These are phyloP conservation scores for Bipolaris victoriae DNA, from an alignment of 2,329 filamentous ascomycete genomes.

Conservation along the genomic window DNA sequence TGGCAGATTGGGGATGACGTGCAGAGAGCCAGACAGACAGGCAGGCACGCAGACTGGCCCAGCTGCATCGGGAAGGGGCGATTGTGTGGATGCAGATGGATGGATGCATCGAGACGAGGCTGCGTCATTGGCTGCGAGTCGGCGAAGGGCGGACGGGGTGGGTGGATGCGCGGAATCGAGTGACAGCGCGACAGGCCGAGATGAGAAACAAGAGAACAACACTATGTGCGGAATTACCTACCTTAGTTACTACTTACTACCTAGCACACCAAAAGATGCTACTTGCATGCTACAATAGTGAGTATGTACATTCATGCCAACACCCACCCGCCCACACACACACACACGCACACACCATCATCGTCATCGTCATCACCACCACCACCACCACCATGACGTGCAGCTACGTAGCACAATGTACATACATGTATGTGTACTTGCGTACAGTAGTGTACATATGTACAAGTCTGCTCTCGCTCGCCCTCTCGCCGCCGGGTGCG, in stretches of 20 bases:
- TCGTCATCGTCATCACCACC: too few relatives aligned
- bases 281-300: too few relatives aligned
- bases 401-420: too few relatives aligned
- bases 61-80: slow-evolving; percentile 17
- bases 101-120: slow-evolving; percentile 10
- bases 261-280: background rate
- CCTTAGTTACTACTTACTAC: too few relatives aligned
- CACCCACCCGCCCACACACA: too few relatives aligned
- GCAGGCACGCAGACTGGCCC: slow-evolving; percentile 1
- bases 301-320: too few relatives aligned
- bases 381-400: too few relatives aligned
- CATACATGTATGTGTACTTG: background rate
- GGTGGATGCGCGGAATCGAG: too few relatives aligned
- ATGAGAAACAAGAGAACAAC: background rate
- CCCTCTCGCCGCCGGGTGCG: background rate
- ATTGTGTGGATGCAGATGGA: too few relatives aligned
- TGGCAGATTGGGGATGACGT: slow-evolving; percentile 18
- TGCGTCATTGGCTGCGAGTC: slow-evolving; percentile 22
- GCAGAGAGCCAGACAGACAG: slow-evolving; percentile 9
- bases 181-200: background rate
- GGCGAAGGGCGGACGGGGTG: background rate
- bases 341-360: too few relatives aligned
- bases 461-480: background rate
- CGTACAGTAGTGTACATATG: too few relatives aligned
- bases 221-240: too few relatives aligned